These are phyloP conservation scores for Tetrapyrgos nigripes DNA, from an alignment of 1,284 basidiomycete genomes.

Conservation along the genomic window DNA sequence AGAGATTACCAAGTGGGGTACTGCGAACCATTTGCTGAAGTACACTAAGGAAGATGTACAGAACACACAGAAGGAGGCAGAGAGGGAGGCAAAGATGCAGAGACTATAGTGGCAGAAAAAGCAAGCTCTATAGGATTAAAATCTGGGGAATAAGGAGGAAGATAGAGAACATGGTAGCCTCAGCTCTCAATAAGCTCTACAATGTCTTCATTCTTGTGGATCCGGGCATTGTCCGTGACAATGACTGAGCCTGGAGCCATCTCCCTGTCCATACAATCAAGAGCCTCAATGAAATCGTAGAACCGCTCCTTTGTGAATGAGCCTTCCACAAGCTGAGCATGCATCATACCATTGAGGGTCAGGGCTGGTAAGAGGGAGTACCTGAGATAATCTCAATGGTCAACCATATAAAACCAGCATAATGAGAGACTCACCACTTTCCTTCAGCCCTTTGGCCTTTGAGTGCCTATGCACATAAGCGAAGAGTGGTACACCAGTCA, in stretches of 20 bases:
- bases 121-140: constrained; percentile 17
- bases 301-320: constrained; percentile 31
- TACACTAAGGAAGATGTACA: too few relatives aligned
- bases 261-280: constrained; percentile 36
- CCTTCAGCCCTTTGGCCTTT: constrained; percentile 19
- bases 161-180: constrained; percentile 15
- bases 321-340: constrained; percentile 25
- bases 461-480: constrained; percentile 26
- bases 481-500: constrained; percentile 22
- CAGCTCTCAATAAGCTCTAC: constrained; percentile 26
- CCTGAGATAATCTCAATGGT: constrained; percentile 27
- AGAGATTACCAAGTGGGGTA: too few relatives aligned
- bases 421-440: constrained; percentile 24
- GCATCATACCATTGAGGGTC: constrained; percentile 31
- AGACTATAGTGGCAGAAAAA: constrained; percentile 40
- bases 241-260: constrained; percentile 33
- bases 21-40: too few relatives aligned
- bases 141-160: constrained; percentile 8
- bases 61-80: too few relatives aligned
- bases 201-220: constrained; percentile 32
- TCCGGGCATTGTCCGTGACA: constrained; percentile 41
- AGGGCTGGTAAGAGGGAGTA: constrained; percentile 42
- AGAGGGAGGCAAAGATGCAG: too few relatives aligned
- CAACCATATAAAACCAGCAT: constrained; percentile 18
- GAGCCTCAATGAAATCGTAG: constrained; percentile 30